Evolutionary conservation across 1,284 basidiomycete genomes (phyloP).

Genomic region (Ceratobasidium sp.): DNA sequence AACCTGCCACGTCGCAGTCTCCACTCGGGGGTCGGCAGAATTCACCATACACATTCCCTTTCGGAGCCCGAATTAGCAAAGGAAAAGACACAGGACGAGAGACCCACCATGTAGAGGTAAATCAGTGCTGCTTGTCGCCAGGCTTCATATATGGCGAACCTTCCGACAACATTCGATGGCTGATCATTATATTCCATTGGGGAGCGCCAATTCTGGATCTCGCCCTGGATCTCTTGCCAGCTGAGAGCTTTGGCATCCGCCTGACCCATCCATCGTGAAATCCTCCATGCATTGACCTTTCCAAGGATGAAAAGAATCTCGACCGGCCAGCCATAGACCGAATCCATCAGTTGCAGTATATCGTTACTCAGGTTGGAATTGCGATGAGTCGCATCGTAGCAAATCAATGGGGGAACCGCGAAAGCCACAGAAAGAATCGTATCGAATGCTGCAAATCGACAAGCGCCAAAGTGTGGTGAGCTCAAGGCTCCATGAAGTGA

Average conservation of each 20-base stretch:
- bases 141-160: conserved; percentile 6
- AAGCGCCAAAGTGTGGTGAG: not conserved
- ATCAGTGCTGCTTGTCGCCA: conserved; percentile 13
- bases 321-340: not conserved
- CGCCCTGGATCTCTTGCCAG: not conserved
- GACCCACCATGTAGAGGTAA: conserved; percentile 21
- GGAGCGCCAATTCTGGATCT: not conserved
- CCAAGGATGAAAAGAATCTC: not conserved
- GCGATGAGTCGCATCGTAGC: not conserved
- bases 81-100: not conserved
- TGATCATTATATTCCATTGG: not conserved
- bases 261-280: not conserved
- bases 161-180: not conserved
- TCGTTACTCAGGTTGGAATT: too few species aligned
- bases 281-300: conserved; percentile 12
- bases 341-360: not conserved
- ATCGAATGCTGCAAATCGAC: conserved; percentile 6
- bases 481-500: not conserved
- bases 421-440: not conserved
- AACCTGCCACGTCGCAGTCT: conserved; percentile 3
- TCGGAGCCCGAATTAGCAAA: not conserved
- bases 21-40: conserved; percentile 15
- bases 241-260: not conserved
- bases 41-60: conserved; percentile 16
- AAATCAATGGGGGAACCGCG: not conserved